A percentile compares a stretch with the other conserved stretches of the same genome.
These are phyloP conservation scores for Herpetospermum pedunculosum DNA, from an alignment of 306 rosid species.

Conservation along the genomic window DNA sequence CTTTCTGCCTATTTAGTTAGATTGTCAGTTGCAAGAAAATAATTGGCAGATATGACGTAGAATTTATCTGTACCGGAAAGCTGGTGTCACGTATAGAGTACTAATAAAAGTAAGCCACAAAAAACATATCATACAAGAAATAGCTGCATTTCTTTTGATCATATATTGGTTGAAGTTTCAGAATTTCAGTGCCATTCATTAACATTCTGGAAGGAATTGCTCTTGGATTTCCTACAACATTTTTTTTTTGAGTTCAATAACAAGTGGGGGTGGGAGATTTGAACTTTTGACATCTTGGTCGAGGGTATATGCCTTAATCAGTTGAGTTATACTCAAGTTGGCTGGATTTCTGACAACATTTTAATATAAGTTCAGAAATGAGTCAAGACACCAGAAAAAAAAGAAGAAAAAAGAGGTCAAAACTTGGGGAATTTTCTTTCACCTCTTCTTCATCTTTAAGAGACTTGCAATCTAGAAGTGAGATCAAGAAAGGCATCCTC, in stretches of 20 bases:
- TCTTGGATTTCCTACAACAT: neutral
- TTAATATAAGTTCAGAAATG: neutral
- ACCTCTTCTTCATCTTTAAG: neutral
- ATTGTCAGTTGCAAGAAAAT: neutral
- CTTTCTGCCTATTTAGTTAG: neutral
- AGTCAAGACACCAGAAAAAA: neutral
- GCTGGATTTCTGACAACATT: neutral
- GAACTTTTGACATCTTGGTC: no score
- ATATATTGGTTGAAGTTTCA: neutral
- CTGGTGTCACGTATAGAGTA: neutral
- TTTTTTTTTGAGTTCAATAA: no score
- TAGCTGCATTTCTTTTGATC: neutral
- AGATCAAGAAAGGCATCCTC: conserved; percentile 1
- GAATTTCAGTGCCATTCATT: neutral
- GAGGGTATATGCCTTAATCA: no score
- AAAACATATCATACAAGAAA: neutral
- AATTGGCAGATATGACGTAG: neutral
- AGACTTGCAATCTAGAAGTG: conserved; percentile 10
- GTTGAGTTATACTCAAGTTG: no score
- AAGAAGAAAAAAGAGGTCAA: neutral
- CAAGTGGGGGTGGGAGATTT: no score
- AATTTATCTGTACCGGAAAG: neutral
- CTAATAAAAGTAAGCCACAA: neutral
- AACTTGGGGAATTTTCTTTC: neutral
- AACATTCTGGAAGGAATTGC: neutral